Percentiles rank a stretch among this genome's conserved stretches.
phyloP scores from a whole-genome alignment of 1,284 basidiomycete genomes.

The Boletus sp. region DNA sequence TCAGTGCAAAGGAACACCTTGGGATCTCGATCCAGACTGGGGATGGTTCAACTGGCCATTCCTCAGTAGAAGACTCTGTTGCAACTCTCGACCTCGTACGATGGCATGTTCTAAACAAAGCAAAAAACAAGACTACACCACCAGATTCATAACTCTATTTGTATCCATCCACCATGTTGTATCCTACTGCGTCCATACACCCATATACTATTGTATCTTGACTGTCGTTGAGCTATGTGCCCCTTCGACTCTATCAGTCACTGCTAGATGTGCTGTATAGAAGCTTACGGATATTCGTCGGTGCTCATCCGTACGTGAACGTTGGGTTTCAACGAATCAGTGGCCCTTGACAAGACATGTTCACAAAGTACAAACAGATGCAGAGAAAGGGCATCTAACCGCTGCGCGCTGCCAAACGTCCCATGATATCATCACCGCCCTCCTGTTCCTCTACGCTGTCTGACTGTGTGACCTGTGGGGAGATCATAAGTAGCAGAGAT shows the following conservation, averaged over 20 bases:
- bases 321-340: slow-evolving; percentile 26
- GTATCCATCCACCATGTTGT: neutral
- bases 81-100: slow-evolving; percentile 84
- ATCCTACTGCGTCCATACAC: neutral
- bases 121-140: slow-evolving; percentile 24
- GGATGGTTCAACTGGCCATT: slow-evolving; percentile 72
- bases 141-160: slow-evolving; percentile 16
- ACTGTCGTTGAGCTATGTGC: neutral
- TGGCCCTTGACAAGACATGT: slow-evolving; percentile 26
- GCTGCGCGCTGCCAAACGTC: slow-evolving; percentile 63
- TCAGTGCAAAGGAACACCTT: slow-evolving; percentile 75
- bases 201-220: neutral
- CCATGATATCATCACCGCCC: slow-evolving; percentile 73
- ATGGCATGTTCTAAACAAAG: slow-evolving; percentile 61
- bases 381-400: slow-evolving; percentile 42
- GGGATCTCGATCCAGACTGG: slow-evolving; percentile 75
- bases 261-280: neutral
- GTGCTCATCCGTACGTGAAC: neutral
- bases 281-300: neutral
- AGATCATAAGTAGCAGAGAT: slow-evolving; percentile 5
- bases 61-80: slow-evolving; percentile 77
- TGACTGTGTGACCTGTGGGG: slow-evolving; percentile 68
- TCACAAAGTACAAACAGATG: slow-evolving; percentile 8
- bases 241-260: slow-evolving; percentile 1
- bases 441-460: slow-evolving; percentile 80